phyloP scores from a whole-genome alignment of 2,329 filamentous ascomycete species.

The Coniochaeta prunicola region DNA sequence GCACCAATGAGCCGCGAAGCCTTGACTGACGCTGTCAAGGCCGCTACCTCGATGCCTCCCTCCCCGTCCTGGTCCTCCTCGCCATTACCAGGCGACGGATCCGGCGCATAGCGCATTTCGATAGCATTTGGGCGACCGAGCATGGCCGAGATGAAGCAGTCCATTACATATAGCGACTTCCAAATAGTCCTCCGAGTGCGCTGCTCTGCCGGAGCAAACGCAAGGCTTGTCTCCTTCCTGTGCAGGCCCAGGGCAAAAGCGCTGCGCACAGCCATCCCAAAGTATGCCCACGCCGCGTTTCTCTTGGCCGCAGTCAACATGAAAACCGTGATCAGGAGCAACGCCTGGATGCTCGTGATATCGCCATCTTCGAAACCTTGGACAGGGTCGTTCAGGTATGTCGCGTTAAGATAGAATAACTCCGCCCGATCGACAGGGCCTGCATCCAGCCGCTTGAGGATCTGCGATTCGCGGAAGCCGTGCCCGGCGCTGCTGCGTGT shows the following conservation, averaged over 20 bases:
- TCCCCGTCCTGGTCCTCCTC: conserved; percentile 17
- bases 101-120: conserved; percentile 20
- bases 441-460: not conserved
- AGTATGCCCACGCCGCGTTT: conserved; percentile 30
- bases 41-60: conserved; percentile 16
- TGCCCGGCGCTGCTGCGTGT: not conserved
- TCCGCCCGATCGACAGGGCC: conserved; percentile 21
- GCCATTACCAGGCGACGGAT: conserved; percentile 5
- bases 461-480: not conserved
- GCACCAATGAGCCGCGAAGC: conserved; percentile 26
- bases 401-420: conserved; percentile 25
- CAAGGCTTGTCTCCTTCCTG: conserved; percentile 17
- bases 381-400: conserved; percentile 21
- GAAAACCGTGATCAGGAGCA: conserved; percentile 27
- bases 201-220: conserved; percentile 18
- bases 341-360: conserved; percentile 23
- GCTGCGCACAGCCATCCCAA: conserved; percentile 29
- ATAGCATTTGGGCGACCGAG: conserved; percentile 21
- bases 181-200: conserved; percentile 21
- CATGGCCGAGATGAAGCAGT: conserved; percentile 25
- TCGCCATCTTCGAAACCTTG: conserved; percentile 26
- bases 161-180: conserved; percentile 24
- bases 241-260: conserved; percentile 26
- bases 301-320: conserved; percentile 20
- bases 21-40: not conserved